Evolutionary conservation across 2,329 filamentous ascomycete genomes (phyloP).

Genomic region (Teratosphaeria gauchensis): DNA sequence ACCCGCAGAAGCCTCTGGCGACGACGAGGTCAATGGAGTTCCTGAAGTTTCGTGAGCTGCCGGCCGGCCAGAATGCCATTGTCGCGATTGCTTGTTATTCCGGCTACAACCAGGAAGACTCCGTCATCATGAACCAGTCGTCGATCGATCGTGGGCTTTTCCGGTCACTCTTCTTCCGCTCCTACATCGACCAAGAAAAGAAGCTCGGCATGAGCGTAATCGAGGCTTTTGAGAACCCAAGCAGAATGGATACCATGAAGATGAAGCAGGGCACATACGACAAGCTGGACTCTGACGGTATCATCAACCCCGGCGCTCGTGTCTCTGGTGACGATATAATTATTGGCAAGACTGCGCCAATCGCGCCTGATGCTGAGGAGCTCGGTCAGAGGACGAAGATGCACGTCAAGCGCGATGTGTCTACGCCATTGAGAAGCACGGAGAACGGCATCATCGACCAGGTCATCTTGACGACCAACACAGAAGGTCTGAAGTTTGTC

Average conservation of each 20-base stretch:
- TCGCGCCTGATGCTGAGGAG: constrained; percentile 86
- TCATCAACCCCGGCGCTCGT: constrained; percentile 85
- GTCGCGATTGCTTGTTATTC: constrained; percentile 97
- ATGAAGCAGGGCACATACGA: constrained; percentile 64
- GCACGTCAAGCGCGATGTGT: constrained; percentile 91
- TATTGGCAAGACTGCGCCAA: constrained; percentile 95
- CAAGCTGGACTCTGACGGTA: constrained; percentile 93
- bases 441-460: constrained; percentile 95
- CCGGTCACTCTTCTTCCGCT: constrained; percentile 94
- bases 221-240: constrained; percentile 92
- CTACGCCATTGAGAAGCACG: constrained; percentile 85
- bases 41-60: constrained; percentile 92
- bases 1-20: constrained; percentile 92
- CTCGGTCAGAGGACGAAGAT: constrained; percentile 81
- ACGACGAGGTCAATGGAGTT: constrained; percentile 98
- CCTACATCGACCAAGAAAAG: constrained; percentile 96
- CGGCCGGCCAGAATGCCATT: constrained; percentile 95
- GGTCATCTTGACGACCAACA: constrained; percentile 87
- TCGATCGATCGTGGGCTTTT: constrained; percentile 96
- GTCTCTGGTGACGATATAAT: constrained; percentile 98
- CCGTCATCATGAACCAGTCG: constrained; percentile 99
- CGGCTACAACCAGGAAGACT: constrained; percentile 99
- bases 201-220: constrained; percentile 86
- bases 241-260: constrained; percentile 74
- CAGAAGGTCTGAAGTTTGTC: constrained; percentile 88